Conservation (phyloP, 2,329 filamentous ascomycete genomes). For the Blumeria hordei region DNA sequence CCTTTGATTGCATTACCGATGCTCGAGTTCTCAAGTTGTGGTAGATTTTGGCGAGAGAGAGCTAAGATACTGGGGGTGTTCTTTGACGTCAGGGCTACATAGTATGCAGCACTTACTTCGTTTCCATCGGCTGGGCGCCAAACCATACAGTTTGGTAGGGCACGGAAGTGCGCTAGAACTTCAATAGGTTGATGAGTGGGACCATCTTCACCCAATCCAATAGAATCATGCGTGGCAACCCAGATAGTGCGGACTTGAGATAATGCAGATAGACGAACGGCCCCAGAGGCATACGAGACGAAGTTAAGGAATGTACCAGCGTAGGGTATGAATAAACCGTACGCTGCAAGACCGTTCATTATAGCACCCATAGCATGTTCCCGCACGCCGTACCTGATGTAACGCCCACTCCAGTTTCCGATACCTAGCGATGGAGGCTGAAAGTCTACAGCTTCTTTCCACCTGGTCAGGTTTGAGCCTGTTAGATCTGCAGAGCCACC, state of each 20-base stretch:
- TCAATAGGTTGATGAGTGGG: conserved; percentile 98
- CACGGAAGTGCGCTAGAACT: conserved; percentile 94
- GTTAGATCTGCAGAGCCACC: conserved; percentile 96
- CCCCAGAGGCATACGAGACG: conserved; percentile 88
- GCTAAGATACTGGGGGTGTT: conserved; percentile 82
- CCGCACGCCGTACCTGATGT: conserved; percentile 78
- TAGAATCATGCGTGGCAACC: conserved; percentile 96
- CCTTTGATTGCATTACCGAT: conserved; percentile 82
- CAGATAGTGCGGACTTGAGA: conserved; percentile 82
- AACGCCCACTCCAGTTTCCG: conserved; percentile 76
- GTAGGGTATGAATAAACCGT: conserved; percentile 85
- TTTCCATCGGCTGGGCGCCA: conserved; percentile 98
- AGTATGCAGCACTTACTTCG: conserved; percentile 95
- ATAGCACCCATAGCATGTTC: conserved; percentile 84
- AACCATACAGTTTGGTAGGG: conserved; percentile 96
- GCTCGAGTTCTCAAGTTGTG: conserved; percentile 83
- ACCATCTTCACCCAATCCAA: conserved; percentile 94
- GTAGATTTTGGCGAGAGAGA: conserved; percentile 91
- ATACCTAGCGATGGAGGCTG: conserved; percentile 70
- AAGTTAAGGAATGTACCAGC: conserved; percentile 98
- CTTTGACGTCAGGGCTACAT: conserved; percentile 74
- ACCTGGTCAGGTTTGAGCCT: conserved; percentile 93
- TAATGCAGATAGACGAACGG: conserved; percentile 79
- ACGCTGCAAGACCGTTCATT: conserved; percentile 86
- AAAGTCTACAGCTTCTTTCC: conserved; percentile 95